phyloP scores from a whole-genome alignment of 2,329 filamentous ascomycete species.

The Cercospora canescens region DNA sequence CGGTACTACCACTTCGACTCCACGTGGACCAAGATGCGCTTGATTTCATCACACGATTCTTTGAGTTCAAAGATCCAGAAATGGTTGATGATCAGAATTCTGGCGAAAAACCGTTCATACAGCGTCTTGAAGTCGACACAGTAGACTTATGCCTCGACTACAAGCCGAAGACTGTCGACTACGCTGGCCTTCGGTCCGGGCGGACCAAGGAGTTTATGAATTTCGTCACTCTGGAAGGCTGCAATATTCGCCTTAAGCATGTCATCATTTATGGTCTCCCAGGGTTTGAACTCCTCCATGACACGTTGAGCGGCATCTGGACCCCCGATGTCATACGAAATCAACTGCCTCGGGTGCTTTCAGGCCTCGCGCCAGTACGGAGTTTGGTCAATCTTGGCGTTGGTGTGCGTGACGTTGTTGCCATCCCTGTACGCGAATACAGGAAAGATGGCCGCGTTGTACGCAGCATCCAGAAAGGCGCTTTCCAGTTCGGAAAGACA shows the following conservation, averaged over 20 bases:
- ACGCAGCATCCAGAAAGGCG: slow-evolving; percentile 88
- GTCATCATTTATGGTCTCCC: slow-evolving; percentile 90
- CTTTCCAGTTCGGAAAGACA: slow-evolving; percentile 84
- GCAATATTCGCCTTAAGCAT: slow-evolving; percentile 81
- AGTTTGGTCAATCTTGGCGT: slow-evolving; percentile 88
- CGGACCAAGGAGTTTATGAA: slow-evolving; percentile 99
- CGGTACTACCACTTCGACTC: slow-evolving; percentile 78
- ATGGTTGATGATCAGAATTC: slow-evolving; percentile 51
- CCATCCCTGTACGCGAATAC: slow-evolving; percentile 90
- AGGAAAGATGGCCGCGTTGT: slow-evolving; percentile 90
- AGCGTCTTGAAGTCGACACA: slow-evolving; percentile 82
- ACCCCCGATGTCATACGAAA: slow-evolving; percentile 88
- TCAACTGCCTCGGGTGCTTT: slow-evolving; percentile 84
- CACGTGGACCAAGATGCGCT: slow-evolving; percentile 97
- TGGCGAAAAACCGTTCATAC: slow-evolving; percentile 70
- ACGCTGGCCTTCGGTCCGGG: slow-evolving; percentile 85
- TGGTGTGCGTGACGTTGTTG: slow-evolving; percentile 81
- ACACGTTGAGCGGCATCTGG: slow-evolving; percentile 94
- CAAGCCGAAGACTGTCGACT: slow-evolving; percentile 97
- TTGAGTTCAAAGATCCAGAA: slow-evolving; percentile 87
- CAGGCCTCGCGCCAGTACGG: slow-evolving; percentile 85
- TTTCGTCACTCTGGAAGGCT: slow-evolving; percentile 86
- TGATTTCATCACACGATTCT: slow-evolving; percentile 96
- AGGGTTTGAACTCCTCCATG: slow-evolving; percentile 86
- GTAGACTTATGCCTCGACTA: slow-evolving; percentile 89